A percentile compares a stretch with the other conserved stretches of the same genome.
phyloP scores from a whole-genome alignment of 352 stramenopile species.

The Phytophthora sansomeana region DNA sequence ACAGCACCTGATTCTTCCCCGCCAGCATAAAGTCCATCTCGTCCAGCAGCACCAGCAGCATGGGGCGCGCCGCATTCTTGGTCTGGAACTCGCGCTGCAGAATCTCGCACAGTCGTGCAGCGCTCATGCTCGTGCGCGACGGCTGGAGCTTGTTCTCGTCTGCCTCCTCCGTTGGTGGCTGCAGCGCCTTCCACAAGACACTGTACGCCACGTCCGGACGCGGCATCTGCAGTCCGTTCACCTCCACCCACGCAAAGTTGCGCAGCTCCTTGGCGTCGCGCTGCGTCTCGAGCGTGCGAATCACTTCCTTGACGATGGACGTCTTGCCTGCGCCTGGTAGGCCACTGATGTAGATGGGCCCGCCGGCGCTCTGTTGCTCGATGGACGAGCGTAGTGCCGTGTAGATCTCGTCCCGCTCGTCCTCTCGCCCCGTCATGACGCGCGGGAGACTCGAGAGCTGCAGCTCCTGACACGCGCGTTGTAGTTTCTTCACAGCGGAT shows the following conservation, averaged over 20 bases:
- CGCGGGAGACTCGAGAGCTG: constrained; percentile 66
- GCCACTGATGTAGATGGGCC: constrained; percentile 77
- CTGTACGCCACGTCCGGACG: constrained; percentile 73
- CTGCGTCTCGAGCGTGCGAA: constrained; percentile 54
- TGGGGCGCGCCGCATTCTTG: constrained; percentile 47
- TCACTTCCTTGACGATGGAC: constrained; percentile 75
- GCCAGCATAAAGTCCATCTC: constrained; percentile 85
- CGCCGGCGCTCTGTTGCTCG: constrained; percentile 53
- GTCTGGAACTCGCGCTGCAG: constrained; percentile 60
- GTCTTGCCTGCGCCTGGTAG: constrained; percentile 76
- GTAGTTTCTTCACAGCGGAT: constrained; percentile 46
- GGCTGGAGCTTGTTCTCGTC: constrained; percentile 4
- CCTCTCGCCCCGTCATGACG: constrained; percentile 64
- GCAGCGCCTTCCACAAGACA: constrained; percentile 66
- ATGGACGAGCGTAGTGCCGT: constrained; percentile 61
- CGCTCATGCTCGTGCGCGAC: constrained; percentile 26
- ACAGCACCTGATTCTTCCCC: constrained; percentile 78
- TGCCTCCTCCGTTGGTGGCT: constrained; percentile 24
- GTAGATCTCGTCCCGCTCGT: constrained; percentile 70
- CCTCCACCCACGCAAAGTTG: constrained; percentile 68
- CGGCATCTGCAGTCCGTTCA: constrained; percentile 77
- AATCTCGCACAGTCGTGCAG: constrained; percentile 51
- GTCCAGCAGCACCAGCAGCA: constrained; percentile 70
- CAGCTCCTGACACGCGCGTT: constrained; percentile 64
- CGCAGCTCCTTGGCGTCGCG: constrained; percentile 41